phyloP scores from a whole-genome alignment of 441 rosid species.

The Raphanus hybrid region DNA sequence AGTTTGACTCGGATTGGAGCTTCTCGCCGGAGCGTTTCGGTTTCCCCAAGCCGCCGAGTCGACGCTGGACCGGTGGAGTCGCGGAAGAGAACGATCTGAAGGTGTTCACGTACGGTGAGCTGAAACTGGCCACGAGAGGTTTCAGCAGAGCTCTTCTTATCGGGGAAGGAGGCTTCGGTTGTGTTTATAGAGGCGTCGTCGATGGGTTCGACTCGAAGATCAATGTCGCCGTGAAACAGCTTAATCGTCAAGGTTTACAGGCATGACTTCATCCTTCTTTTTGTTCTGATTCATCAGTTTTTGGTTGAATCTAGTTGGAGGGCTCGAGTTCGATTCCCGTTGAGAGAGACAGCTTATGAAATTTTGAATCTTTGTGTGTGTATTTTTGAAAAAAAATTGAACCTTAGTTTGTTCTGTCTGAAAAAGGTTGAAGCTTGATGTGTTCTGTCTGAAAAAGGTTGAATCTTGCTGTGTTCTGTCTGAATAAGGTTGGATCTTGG shows the following conservation, averaged over 20 bases:
- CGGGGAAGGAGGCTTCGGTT: slow-evolving; percentile 80
- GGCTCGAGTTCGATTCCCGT: background rate
- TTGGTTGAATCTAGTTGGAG: background rate
- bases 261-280: slow-evolving; percentile 53
- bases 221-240: slow-evolving; percentile 70
- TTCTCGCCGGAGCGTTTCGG: slow-evolving; percentile 64
- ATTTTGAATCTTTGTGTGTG: background rate
- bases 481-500: background rate
- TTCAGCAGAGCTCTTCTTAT: slow-evolving; percentile 65
- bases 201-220: slow-evolving; percentile 49
- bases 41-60: slow-evolving; percentile 58
- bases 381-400: background rate
- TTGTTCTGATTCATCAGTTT: slow-evolving; percentile 14
- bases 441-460: background rate
- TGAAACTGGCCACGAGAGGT: slow-evolving; percentile 67
- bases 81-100: slow-evolving; percentile 65
- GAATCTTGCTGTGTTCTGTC: background rate
- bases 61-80: slow-evolving; percentile 48
- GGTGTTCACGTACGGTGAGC: slow-evolving; percentile 60
- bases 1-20: slow-evolving; percentile 84
- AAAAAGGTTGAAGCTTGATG: background rate
- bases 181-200: slow-evolving; percentile 64
- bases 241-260: slow-evolving; percentile 87
- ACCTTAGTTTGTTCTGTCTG: background rate
- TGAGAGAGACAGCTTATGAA: background rate